Evolutionary conservation across 2,329 filamentous ascomycete species (phyloP), one percentile per base, ranked within the genome.

Genomic region (Aureobasidium lini): DNA sequence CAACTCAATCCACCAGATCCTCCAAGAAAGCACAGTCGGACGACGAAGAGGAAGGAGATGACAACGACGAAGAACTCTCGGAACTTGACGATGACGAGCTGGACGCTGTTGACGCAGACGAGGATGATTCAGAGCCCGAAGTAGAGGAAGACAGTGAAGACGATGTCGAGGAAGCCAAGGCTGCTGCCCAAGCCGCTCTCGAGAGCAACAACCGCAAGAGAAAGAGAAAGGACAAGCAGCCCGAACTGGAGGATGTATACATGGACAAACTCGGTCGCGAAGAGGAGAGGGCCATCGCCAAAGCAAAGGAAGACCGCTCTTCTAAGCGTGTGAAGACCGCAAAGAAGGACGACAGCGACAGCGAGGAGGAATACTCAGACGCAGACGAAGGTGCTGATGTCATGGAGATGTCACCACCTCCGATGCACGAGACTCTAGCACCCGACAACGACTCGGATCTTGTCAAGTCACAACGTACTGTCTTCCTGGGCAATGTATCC

Each of bases 401-500:
- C 18, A 73, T 82, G 42, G 53, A 52, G 29, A 48, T 60, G 39
- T 84, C 87, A 66, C 85, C 86, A 68, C 84, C 80, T 9, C 77
- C 77, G 4, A 70, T 76, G 75, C 71, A 81, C 76, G 74, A 84
- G 79, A 72, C 76, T 66, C 48, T 76, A 65, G 61, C 75, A 61
- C 65, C 67, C 13, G 69, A 70, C 42, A 74, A 73, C 54, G 70
- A 72, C 54, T 74, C 76, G 23, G 89, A 95, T 64, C 67, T 95
- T 2, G 89, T 95, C 60, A 96, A 95, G 76, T 89, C 93, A 8
- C 83, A 84, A 60, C 88, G 94, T 60, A 99, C 94, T 6, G 85
- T 97, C 43, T 99, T 97, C 75, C 78, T 99, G 11, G 88, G 89
- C 68, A 99, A 99, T 69, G 90, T 99, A 47, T 91, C 91, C 13